Evolutionary conservation across 257 asterid species (phyloP), one percentile per base, ranked within the genome.

Genomic region (Solanum virginianum): DNA sequence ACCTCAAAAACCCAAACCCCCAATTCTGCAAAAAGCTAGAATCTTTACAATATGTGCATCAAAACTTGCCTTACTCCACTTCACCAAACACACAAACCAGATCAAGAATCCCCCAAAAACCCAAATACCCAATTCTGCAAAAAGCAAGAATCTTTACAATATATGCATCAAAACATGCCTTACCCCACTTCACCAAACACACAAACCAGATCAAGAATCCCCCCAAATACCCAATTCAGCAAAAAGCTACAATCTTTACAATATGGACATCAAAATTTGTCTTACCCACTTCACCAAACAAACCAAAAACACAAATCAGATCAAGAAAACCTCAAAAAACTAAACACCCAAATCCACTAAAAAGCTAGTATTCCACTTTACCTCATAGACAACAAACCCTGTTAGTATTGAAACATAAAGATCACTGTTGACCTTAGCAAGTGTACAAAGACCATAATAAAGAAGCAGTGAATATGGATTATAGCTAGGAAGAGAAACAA

Each of bases 221-320:
- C 22, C 59, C 57, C 72, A 66, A 85, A 53, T 54, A 82, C 47
- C 82, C 74, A 22, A 39, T 13, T 43, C 45, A 8, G 53, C 32
- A 68, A 10, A 53, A 55, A 75, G 70, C 47, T 49, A 24, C 9
- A 77, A 77, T 77, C 43, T 77, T 77, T 77, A 75, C 62, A 51
- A 51, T 8, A 77, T 51, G 62, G 13, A 24, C 22, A 77, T 16
- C 15, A 29, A 15, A 32, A 4, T 15, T 55, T 36, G 6, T 20
- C 82, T 36, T 71, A 84, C 77, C 80, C 69, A 59, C 80, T 80
- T 49, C 63, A 80, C 80, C 87, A 80, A 70, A 22, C 80, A 56
- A 32, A 10, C 15, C 17, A 65, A 56, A 43, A 65, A 71, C 8
- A 72, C 22, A 68, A 83, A 83, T 41, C 87, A 86, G 84, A 80